A percentile compares a stretch with the other conserved stretches of the same genome.
phyloP scores from a whole-genome alignment of 78 protist genomes.

The Tieghemostelium lacteum region DNA sequence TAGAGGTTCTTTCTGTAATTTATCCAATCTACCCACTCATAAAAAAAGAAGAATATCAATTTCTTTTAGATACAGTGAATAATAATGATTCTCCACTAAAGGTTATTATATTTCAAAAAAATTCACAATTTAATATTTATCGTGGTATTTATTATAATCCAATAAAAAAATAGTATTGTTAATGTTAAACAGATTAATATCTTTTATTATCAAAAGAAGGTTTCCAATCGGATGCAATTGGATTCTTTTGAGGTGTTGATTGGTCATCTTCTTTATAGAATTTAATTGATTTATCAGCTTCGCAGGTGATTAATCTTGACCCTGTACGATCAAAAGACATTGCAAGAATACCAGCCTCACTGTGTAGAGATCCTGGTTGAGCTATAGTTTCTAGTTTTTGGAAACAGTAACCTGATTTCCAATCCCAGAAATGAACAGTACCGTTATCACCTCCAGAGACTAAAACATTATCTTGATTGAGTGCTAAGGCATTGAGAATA shows the following conservation, averaged over 20 bases:
- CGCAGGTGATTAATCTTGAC: slow-evolving; percentile 94
- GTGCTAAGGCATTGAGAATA: slow-evolving; percentile 91
- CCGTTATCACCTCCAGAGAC: slow-evolving; percentile 96
- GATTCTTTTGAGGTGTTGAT: slow-evolving; percentile 46
- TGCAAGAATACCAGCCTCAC: slow-evolving; percentile 90
- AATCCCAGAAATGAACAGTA: slow-evolving; percentile 95
- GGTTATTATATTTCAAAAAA: too few species aligned
- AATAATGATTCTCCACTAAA: too few species aligned
- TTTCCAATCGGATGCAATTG: slow-evolving; percentile 23
- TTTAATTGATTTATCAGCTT: slow-evolving; percentile 98
- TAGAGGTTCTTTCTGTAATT: too few species aligned
- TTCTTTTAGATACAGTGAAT: too few species aligned
- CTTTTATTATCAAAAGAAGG: not conserved
- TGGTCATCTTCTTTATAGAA: slow-evolving; percentile 87
- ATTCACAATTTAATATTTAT: too few species aligned
- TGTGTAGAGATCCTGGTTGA: slow-evolving; percentile 93
- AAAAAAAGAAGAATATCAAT: too few species aligned
- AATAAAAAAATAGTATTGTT: too few species aligned
- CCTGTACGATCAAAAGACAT: slow-evolving; percentile 95
- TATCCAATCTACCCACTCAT: too few species aligned
- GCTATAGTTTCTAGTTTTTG: slow-evolving; percentile 82
- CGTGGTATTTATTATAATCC: too few species aligned
- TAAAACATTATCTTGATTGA: slow-evolving; percentile 91
- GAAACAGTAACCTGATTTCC: slow-evolving; percentile 95
- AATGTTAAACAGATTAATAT: too few species aligned